A percentile compares a stretch with the other conserved stretches of the same genome.
These are phyloP conservation scores for Cardamine occulta DNA, from an alignment of 345 rosid genomes.

Conservation along the genomic window DNA sequence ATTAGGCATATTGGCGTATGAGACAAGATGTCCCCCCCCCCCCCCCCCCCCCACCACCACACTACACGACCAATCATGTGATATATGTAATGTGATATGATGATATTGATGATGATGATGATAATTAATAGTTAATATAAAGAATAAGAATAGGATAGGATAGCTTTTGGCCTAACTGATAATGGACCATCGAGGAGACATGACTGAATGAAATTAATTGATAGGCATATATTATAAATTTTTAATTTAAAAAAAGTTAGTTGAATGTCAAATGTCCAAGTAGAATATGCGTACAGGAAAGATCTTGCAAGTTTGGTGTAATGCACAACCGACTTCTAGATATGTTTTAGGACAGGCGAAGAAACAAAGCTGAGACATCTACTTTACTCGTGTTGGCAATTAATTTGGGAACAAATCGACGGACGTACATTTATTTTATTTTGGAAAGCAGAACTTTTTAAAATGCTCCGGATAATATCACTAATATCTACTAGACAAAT, in stretches of 20 bases:
- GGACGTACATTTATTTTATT: slow-evolving; percentile 21
- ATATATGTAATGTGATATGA: slow-evolving; percentile 39
- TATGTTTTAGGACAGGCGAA: slow-evolving; percentile 32
- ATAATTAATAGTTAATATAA: slow-evolving; percentile 22
- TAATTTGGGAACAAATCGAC: slow-evolving; percentile 33
- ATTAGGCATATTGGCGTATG: slow-evolving; percentile 37
- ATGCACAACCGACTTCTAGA: slow-evolving; percentile 34
- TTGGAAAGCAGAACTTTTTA: neutral
- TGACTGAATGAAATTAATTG: slow-evolving; percentile 32
- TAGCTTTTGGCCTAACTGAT: slow-evolving; percentile 43
- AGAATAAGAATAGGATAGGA: slow-evolving; percentile 27
- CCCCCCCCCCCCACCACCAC: no score
- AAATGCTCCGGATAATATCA: slow-evolving; percentile 35
- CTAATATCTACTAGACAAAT: slow-evolving; percentile 24
- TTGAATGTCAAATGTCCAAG: slow-evolving; percentile 43
- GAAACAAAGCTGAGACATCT: slow-evolving; percentile 38
- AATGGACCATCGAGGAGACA: slow-evolving; percentile 44
- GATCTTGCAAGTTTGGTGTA: slow-evolving; percentile 35
- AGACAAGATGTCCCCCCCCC: slow-evolving; percentile 34
- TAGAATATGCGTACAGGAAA: slow-evolving; percentile 44
- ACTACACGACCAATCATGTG: slow-evolving; percentile 47
- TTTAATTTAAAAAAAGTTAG: neutral
- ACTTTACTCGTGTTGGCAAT: slow-evolving; percentile 41
- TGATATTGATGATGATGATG: slow-evolving; percentile 27
- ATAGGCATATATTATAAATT: neutral